phyloP scores from a whole-genome alignment of 2,329 filamentous ascomycete species.

The Teratosphaeria zuluensis region DNA sequence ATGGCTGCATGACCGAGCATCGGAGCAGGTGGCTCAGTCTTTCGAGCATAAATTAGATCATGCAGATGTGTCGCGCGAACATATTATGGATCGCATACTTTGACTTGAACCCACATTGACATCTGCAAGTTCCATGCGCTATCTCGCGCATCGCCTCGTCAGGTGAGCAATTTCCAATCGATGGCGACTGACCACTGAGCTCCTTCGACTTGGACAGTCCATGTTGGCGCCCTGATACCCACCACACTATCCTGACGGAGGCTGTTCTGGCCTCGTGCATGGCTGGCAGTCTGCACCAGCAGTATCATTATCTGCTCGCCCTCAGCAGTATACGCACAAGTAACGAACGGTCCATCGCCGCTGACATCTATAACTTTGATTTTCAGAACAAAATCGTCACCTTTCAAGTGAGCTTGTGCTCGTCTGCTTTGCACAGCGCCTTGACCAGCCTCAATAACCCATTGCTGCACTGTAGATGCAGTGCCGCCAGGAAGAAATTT shows the following conservation, averaged over 20 bases:
- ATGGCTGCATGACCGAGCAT: no score
- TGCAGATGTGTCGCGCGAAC: no score
- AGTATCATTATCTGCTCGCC: constrained; percentile 9
- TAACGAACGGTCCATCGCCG: constrained; percentile 12
- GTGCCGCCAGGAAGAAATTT: constrained; percentile 42
- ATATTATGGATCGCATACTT: no score
- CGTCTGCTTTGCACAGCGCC: constrained; percentile 16
- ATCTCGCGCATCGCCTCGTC: neutral
- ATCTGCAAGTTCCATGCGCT: neutral
- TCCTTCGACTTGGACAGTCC: constrained; percentile 30
- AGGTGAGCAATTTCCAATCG: constrained; percentile 29
- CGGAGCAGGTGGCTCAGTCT: no score
- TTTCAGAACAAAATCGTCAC: constrained; percentile 16
- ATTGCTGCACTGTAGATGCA: constrained; percentile 40
- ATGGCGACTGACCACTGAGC: constrained; percentile 31
- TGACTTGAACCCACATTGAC: no score
- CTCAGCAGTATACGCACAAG: constrained; percentile 6
- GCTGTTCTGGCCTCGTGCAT: constrained; percentile 12
- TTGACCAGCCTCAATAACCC: constrained; percentile 39
- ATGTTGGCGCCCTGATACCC: constrained; percentile 30
- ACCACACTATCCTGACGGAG: constrained; percentile 22
- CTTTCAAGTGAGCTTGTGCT: constrained; percentile 12
- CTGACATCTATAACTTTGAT: constrained; percentile 10
- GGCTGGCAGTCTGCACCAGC: constrained; percentile 11
- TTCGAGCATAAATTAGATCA: no score